Evolutionary conservation across 257 asterid genomes (phyloP).

Genomic region (Mitragyna speciosa): DNA sequence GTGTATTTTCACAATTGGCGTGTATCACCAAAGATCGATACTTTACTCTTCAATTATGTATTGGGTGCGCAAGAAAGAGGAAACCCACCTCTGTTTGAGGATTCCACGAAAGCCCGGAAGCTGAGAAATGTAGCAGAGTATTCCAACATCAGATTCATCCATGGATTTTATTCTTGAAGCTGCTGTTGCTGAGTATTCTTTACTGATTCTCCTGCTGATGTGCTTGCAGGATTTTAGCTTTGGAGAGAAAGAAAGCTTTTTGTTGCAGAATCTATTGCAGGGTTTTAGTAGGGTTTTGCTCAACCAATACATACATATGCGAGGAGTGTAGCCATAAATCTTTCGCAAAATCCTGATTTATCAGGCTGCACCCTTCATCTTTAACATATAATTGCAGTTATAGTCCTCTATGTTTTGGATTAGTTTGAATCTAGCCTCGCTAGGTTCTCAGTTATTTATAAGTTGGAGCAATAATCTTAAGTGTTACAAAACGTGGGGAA

Average conservation of each 20-base stretch:
- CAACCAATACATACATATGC: too few relatives aligned
- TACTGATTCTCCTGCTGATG: not conserved
- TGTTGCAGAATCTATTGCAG: not conserved
- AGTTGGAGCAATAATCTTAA: too few relatives aligned
- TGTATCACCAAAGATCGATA: too few relatives aligned
- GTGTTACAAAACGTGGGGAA: too few relatives aligned
- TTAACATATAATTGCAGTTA: too few relatives aligned
- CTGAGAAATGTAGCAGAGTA: slow-evolving; percentile 69
- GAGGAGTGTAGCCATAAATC: too few relatives aligned
- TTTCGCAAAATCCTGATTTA: too few relatives aligned
- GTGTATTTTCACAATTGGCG: too few relatives aligned
- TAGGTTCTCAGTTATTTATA: too few relatives aligned
- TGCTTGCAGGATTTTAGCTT: slow-evolving; percentile 23
- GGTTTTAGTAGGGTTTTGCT: slow-evolving; percentile 10
- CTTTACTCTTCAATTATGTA: not conserved
- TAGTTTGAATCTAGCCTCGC: too few relatives aligned
- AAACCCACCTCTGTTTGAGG: slow-evolving; percentile 75
- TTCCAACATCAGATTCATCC: slow-evolving; percentile 80
- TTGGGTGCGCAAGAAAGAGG: not conserved
- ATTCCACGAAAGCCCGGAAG: slow-evolving; percentile 87
- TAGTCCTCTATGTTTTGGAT: too few relatives aligned
- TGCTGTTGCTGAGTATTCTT: slow-evolving; percentile 13
- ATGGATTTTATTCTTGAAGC: slow-evolving; percentile 37
- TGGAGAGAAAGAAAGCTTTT: not conserved
- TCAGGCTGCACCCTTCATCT: too few relatives aligned